A percentile compares a stretch with the other conserved stretches of the same genome.
Conservation (phyloP, 306 rosid species). For the Alnus rubra region DNA sequence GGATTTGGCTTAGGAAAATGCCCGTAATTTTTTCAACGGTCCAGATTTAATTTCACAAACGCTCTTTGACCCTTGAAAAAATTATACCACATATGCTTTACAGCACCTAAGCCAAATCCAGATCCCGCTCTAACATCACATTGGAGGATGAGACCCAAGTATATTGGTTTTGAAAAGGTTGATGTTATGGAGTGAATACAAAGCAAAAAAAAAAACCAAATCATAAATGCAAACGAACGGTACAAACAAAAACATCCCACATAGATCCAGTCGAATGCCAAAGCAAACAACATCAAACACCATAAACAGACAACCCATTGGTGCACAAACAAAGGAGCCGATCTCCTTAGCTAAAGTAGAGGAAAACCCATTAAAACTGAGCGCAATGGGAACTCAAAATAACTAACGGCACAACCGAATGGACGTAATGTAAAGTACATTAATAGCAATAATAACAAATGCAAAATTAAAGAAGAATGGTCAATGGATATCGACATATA, state of each 20-base stretch:
- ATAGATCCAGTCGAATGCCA: background rate
- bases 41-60: too few relatives aligned
- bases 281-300: background rate
- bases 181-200: background rate
- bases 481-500: too few relatives aligned
- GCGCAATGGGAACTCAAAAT: background rate
- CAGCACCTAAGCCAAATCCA: too few relatives aligned
- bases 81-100: too few relatives aligned
- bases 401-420: background rate
- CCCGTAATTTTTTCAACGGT: too few relatives aligned
- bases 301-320: background rate
- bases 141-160: background rate
- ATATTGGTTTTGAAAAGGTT: background rate
- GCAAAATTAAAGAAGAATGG: too few relatives aligned
- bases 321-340: background rate
- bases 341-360: background rate
- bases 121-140: too few relatives aligned
- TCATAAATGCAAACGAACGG: background rate
- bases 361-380: background rate
- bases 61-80: too few relatives aligned
- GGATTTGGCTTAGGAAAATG: too few relatives aligned
- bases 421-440: background rate
- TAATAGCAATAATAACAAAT: background rate
- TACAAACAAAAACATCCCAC: background rate
- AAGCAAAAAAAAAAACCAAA: background rate